Evolutionary conservation across 1,284 basidiomycete genomes (phyloP), one percentile per base, ranked within the genome.

Genomic region (Fomitopsis palustris): DNA sequence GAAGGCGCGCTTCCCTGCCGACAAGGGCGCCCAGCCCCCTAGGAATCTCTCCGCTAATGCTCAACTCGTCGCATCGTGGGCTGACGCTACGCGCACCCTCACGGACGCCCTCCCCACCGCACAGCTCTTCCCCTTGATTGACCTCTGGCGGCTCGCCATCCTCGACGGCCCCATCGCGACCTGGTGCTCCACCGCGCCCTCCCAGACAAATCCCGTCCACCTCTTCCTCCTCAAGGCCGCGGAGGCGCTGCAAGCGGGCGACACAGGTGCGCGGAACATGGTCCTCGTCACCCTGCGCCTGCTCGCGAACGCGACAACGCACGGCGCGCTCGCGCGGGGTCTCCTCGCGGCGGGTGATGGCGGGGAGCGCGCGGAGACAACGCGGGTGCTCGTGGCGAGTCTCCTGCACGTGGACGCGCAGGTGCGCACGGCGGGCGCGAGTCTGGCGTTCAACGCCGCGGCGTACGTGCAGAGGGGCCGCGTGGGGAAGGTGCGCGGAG

Each of bases 91-190:
- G 0, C 67, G 65, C 2, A 68, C 71, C 0, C 73, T 94, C 0
- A 68, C 76, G 0, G 60, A 67, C 5, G 73, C 74, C 0, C 81
- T 95, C 0, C 78, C 84, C 1, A 64, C 81, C 0, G 79, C 81
- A 12, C 78, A 86, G 47, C 77, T 93, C 10, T 96, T 95, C 75
- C 93, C 94, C 0, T 70, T 95, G 1, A 82, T 88, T 9, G 94
- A 96, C 68, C 78, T 95, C 60, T 95, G 92, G 91, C 81, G 93
- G 1, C 78, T 96, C 0, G 89, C 87, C 0, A 71, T 92, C 8
- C 79, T 94, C 29, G 85, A 93, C 69, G 76, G 80, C 0, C 69
- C 76, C 0, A 78, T 89, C 8, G 79, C 83, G 0, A 73, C 76
- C 0, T 85, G 83, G 79, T 77, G 77, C 42, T 76, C 82, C 17